Evolutionary conservation across 2,329 filamentous ascomycete genomes (phyloP), one percentile per base, ranked within the genome.

Genomic region (Zalaria obscura): DNA sequence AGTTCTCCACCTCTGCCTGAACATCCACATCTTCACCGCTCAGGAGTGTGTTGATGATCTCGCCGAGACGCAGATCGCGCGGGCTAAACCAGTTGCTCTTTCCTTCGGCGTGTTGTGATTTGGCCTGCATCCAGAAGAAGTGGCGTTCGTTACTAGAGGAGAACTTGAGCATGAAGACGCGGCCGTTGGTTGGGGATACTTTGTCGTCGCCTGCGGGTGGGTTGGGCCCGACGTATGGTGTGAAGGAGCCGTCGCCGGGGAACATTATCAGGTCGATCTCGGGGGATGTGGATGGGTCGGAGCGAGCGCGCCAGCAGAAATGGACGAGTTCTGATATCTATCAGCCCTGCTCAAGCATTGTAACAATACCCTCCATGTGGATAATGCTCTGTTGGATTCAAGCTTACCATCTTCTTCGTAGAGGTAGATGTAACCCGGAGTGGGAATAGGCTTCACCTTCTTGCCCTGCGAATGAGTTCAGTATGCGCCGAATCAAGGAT

Each of bases 121-220:
- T 88, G 27, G 86, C 91, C 65, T 98, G 91, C 56, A 98, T 70
- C 88, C 89, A 98, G 69, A 96, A 98, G 45, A 95, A 72, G 64
- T 96, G 74, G 55, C 88, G 79, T 63, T 93, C 80, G 44, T 87
- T 91, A 48, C 86, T 94, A 8, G 88, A 95, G 27, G 75, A 76
- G 67, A 98, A 98, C 63, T 93, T 95, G 56, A 98, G 78, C 44
- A 83, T 80, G 60, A 88, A 95, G 60, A 98, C 80, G 54, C 91
- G 85, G 50, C 88, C 93, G 58, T 93, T 87, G 10, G 73, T 78
- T 11, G 73, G 71, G 4, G 67, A 70, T 36, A 83, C 67, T 49
- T 76, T 70, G 40, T 72, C 69, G 31, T 57, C 71, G 43, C 69
- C 66, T 37, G 55, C 45, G 25, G 39, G 35, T 10, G 36, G 10